phyloP scores from a whole-genome alignment of 1,284 basidiomycete species.

The Moniliophthora roreri region DNA sequence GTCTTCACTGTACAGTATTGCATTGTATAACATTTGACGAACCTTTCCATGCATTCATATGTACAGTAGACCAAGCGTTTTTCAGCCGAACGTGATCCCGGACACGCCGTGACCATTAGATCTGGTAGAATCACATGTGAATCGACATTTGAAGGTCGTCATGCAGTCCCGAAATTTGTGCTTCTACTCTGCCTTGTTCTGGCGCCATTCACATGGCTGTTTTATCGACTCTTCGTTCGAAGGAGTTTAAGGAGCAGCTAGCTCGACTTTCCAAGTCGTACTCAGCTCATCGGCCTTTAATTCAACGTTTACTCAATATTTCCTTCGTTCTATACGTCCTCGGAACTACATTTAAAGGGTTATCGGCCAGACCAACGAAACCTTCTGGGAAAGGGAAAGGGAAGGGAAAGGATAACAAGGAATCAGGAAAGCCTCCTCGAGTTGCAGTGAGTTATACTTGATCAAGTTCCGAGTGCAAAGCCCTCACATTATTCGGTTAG shows the following conservation, averaged over 20 bases:
- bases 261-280: conserved; percentile 53
- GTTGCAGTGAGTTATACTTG: conserved; percentile 59
- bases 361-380: conserved; percentile 40
- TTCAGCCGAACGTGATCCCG: too few relatives aligned
- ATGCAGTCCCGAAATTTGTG: too few relatives aligned
- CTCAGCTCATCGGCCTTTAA: conserved; percentile 57
- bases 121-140: too few relatives aligned
- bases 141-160: too few relatives aligned
- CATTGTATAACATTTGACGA: background rate
- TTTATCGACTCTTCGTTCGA: conserved; percentile 30
- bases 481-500: conserved; percentile 36
- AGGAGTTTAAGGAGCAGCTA: conserved; percentile 31
- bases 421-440: conserved; percentile 44
- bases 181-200: background rate
- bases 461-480: conserved; percentile 3
- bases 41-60: background rate
- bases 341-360: conserved; percentile 52
- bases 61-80: too few relatives aligned
- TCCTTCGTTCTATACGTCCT: conserved; percentile 67
- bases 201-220: conserved; percentile 8
- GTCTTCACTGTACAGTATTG: background rate
- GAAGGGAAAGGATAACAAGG: conserved; percentile 27
- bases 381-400: conserved; percentile 29
- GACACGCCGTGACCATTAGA: too few relatives aligned
- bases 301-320: conserved; percentile 68